phyloP scores from a whole-genome alignment of 169 alveolate species.

The Blepharisma undulans region DNA sequence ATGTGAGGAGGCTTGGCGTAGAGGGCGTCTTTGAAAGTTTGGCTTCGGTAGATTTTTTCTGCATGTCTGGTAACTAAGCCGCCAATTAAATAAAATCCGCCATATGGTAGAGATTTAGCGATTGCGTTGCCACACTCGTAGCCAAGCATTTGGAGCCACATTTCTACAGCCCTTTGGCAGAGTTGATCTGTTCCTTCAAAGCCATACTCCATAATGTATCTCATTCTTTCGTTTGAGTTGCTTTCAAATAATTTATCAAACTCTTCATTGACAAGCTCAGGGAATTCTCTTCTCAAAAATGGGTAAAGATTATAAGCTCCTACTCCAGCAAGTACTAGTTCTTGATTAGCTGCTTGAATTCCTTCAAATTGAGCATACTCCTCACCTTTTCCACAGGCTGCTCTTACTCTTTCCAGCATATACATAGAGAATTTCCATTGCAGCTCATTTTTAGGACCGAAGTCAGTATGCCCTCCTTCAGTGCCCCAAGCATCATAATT shows the following conservation, averaged over 20 bases:
- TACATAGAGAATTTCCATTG: neutral
- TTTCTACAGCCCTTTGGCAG: neutral
- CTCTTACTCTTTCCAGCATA: neutral
- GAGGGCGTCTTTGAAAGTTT: neutral
- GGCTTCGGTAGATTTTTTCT: neutral
- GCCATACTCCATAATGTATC: neutral
- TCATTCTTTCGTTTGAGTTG: neutral
- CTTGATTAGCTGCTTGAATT: neutral
- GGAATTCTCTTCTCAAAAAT: conserved; percentile 1
- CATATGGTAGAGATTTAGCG: conserved; percentile 8
- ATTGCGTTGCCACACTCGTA: conserved; percentile 6
- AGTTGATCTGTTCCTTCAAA: conserved; percentile 5
- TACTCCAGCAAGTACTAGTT: conserved; percentile 17
- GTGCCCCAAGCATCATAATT: conserved; percentile 15
- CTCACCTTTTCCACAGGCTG: neutral
- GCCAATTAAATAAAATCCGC: conserved; percentile 35
- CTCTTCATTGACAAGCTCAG: conserved; percentile 25
- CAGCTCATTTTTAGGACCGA: conserved; percentile 18
- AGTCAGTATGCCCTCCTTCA: conserved; percentile 46
- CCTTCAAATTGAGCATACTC: neutral
- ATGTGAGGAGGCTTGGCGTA: conserved; percentile 23
- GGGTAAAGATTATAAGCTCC: conserved; percentile 24
- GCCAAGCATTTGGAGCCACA: conserved; percentile 10
- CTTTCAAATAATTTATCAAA: conserved; percentile 15
- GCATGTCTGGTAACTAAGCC: conserved; percentile 19